Evolutionary conservation across 495 filamentous ascomycete genomes (phyloP), one percentile per base, ranked within the genome.

Genomic region (Neurospora sp.): DNA sequence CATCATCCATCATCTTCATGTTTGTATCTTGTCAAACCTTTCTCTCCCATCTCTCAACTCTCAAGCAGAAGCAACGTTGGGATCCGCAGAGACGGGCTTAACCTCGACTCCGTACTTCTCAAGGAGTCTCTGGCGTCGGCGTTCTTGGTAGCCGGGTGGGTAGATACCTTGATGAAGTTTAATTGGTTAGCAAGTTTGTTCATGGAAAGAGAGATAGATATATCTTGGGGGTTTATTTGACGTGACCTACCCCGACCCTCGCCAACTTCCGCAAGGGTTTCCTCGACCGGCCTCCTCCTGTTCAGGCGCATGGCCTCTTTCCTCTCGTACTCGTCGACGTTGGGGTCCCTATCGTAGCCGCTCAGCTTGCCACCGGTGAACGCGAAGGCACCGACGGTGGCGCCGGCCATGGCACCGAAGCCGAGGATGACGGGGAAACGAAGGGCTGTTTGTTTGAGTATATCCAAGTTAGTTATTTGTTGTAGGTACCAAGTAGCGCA

Each of bases 61-160:
- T 66, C 27, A 66, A 66, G 54, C 12, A 35, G 54, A 77, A 48
- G 75, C 77, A 71, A 72, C 75, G 42, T 79, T 75, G 69, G 81
- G 77, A 48, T 82, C 79, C 27, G 84, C 82, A 23, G 78, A 83
- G 66, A 86, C 85, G n/a, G 86, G 82, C 44, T 85, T 83, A 75
- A 98, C 89, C 71, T 97, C 94, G 74, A 97, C 88, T 72, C 95
- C 94, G 78, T 97, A 98, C 75, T 90, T 92, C 84, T 95, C 89
- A 86, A 95, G 92, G 79, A 99, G 88, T 71, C 94, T 88, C 82
- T 93, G 86, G 70, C 88, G 86, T 76, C 96, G 89, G 81, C 96
- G 86, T 85, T 98, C 94, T 75, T 91, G 91, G 74, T 97, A 99
- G 37, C 93, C 93, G 16, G 92, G 91, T 39, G 86, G 93, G 74